These are phyloP conservation scores for Syzygium grande DNA, from an alignment of 345 rosid genomes.

Conservation along the genomic window DNA sequence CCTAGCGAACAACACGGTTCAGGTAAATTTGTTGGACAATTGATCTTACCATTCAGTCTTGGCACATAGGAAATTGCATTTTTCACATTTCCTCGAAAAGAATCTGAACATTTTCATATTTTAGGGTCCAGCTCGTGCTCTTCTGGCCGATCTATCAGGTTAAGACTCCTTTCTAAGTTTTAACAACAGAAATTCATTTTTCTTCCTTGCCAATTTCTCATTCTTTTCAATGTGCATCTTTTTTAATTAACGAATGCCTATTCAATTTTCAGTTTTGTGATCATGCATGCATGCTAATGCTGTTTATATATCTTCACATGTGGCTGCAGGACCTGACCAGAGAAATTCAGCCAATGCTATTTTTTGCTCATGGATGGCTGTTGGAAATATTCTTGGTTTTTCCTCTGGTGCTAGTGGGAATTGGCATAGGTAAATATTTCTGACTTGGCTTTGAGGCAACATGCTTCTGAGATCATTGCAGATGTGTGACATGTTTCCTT, in stretches of 20 bases:
- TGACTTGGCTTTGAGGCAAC: neutral
- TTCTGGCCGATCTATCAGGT: slow-evolving; percentile 92
- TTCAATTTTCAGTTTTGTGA: neutral
- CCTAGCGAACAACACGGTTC: slow-evolving; percentile 96
- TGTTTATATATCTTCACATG: neutral
- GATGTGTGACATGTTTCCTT: neutral
- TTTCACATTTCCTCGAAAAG: neutral
- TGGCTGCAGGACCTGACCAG: slow-evolving; percentile 75
- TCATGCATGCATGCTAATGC: neutral
- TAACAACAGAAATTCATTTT: neutral
- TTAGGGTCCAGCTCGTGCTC: slow-evolving; percentile 99
- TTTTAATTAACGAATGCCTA: neutral
- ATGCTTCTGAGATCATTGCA: neutral
- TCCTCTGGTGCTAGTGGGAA: slow-evolving; percentile 94
- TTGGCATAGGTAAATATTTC: slow-evolving; percentile 70
- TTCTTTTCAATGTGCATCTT: neutral
- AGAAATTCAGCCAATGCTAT: slow-evolving; percentile 88
- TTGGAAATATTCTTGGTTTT: slow-evolving; percentile 91
- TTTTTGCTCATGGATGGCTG: slow-evolving; percentile 98
- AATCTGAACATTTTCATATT: slow-evolving; percentile 2
- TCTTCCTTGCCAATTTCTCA: neutral
- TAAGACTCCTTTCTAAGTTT: neutral
- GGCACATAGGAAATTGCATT: neutral
- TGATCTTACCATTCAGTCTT: neutral
- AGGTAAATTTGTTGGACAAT: slow-evolving; percentile 32